A percentile compares a stretch with the other conserved stretches of the same genome.
phyloP scores from a whole-genome alignment of 2,329 filamentous ascomycete genomes.

The Xylaria sp. region DNA sequence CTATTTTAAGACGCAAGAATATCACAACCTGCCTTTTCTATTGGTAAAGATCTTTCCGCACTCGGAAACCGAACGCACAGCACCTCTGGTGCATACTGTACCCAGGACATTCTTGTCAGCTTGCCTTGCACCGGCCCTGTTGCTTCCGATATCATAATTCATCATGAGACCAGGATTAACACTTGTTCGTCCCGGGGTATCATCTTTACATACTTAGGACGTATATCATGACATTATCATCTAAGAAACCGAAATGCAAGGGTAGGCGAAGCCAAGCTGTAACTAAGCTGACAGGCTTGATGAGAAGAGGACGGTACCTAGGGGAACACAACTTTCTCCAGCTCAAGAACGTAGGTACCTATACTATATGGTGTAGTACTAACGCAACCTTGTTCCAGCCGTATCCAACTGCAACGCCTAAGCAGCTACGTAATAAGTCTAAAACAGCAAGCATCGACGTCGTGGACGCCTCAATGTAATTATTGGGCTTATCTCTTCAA shows the following conservation, averaged over 20 bases:
- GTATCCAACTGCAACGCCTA: not conserved
- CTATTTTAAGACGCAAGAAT: constrained; percentile 4
- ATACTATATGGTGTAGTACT: not conserved
- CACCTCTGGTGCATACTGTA: not conserved
- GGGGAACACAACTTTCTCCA: not conserved
- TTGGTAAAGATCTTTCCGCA: constrained; percentile 8
- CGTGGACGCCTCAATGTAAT: constrained; percentile 1
- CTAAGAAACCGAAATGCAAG: constrained; percentile 7
- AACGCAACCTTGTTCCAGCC: not conserved
- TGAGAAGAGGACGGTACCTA: not conserved
- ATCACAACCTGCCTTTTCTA: not conserved
- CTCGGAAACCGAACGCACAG: not conserved
- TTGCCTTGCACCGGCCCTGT: constrained; percentile 1
- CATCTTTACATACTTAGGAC: not conserved
- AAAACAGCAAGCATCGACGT: constrained; percentile 11
- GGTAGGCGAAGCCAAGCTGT: constrained; percentile 5
- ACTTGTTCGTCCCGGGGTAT: constrained; percentile 11
- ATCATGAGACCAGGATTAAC: constrained; percentile 6
- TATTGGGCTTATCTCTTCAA: not conserved
- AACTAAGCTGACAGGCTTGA: constrained; percentile 2
- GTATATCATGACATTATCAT: constrained; percentile 9
- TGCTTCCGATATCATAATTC: constrained; percentile 8
- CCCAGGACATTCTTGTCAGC: not conserved
- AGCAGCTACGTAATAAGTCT: not conserved
- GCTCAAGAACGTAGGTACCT: not conserved